Evolutionary conservation across 2,329 filamentous ascomycete genomes (phyloP), one percentile per base, ranked within the genome.

Genomic region (Erysiphe pulchra): DNA sequence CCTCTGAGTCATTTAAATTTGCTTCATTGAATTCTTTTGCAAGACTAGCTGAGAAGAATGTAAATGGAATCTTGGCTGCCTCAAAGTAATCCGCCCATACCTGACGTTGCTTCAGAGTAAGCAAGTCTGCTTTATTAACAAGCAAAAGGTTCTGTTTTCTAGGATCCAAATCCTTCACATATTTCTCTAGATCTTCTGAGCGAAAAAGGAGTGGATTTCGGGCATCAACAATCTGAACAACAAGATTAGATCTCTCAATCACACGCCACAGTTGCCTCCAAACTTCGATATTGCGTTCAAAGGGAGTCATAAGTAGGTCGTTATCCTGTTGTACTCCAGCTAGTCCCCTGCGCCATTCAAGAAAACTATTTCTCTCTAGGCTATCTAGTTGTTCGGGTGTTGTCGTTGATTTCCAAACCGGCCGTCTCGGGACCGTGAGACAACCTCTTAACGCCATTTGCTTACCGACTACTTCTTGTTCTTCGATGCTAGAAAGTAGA

Each of bases 111-210:
- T 75, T 74, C 42, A 75, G 61, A 1, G 86, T 92, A 82, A 98
- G 86, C 90, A 98, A 94, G 63, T 98, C 90, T 41, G 90, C 86
- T 68, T 98, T 98, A 69, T 98, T 98, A 57, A 98, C 87, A 46
- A 98, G 67, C 47, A 98, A 61, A 57, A 98, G 58, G 60, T 95
- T 98, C 59, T 85, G 73, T 67, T 98, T 95, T 59, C 75, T 77
- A 1, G 75, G 63, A 55, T 92, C 80, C 24, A 95, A 80, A 54
- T 92, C 84, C 63, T 93, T 92, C 55, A 98, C 90, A 54, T 98
- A 98, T 52, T 67, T 70, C 58, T 95, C 90, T 49, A 98, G 63
- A 65, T 98, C 90, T 54, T 92, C 87, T 5, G 81, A 93, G 47
- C 92, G 75, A 65, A 95, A 98, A 53, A 95, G 71, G 16, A 98